phyloP scores from a whole-genome alignment of 2,329 filamentous ascomycete genomes.

The Pestalotiopsis fici region DNA sequence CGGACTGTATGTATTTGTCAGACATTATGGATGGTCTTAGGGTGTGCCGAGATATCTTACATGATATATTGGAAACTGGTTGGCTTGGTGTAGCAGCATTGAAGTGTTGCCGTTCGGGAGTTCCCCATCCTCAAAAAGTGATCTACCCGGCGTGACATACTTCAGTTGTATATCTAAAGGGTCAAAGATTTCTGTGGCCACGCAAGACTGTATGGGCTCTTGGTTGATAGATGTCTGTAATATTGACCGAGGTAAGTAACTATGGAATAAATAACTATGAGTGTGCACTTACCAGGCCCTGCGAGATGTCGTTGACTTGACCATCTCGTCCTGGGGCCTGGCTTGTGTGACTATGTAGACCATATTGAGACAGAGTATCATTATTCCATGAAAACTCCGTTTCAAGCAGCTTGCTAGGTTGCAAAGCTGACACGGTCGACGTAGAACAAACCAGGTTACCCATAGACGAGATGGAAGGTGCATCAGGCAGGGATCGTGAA shows the following conservation, averaged over 20 bases:
- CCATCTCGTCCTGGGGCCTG: not conserved
- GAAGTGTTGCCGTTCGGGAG: not conserved
- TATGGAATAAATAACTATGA: not conserved
- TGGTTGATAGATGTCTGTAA: not conserved
- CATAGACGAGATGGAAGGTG: not conserved
- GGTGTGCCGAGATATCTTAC: not conserved
- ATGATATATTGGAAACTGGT: not conserved
- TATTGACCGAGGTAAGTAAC: not conserved
- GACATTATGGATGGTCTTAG: not conserved
- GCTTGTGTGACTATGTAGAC: not conserved
- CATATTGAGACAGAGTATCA: not conserved
- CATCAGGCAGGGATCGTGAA: not conserved
- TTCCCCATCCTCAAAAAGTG: not conserved
- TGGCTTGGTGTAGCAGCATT: not conserved
- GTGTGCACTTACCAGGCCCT: not conserved
- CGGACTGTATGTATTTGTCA: not conserved
- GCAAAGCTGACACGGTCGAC: constrained; percentile 1
- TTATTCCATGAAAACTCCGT: not conserved
- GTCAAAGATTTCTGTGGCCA: not conserved
- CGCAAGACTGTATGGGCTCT: not conserved
- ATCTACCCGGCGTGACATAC: too few relatives aligned
- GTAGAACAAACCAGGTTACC: constrained; percentile 5
- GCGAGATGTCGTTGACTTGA: not conserved
- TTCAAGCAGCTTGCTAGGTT: not conserved
- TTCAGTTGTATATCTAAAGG: not conserved